phyloP scores from a whole-genome alignment of 2,329 filamentous ascomycete genomes.

The Botrytis aclada region DNA sequence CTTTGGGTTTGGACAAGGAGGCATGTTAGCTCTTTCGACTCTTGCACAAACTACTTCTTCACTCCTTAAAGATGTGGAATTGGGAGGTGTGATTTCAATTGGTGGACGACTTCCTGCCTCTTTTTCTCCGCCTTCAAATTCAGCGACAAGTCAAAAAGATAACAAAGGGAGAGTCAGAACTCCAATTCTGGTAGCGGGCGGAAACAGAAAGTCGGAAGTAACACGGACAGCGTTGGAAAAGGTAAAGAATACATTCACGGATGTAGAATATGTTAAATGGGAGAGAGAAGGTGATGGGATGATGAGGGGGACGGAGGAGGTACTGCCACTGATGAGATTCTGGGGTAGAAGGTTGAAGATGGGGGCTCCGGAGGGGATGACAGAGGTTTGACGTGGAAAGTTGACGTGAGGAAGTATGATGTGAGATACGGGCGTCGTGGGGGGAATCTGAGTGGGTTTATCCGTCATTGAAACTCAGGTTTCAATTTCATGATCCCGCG shows the following conservation, averaged over 20 bases:
- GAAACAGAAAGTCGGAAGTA: slow-evolving; percentile 51
- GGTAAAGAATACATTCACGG: slow-evolving; percentile 62
- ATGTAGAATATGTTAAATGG: slow-evolving; percentile 68
- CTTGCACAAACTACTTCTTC: slow-evolving; percentile 27
- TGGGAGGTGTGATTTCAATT: slow-evolving; percentile 60
- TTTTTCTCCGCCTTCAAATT: background rate
- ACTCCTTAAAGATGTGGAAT: slow-evolving; percentile 38
- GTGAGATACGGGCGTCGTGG: background rate
- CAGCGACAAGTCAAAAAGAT: background rate
- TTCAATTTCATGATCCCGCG: background rate
- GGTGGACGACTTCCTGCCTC: slow-evolving; percentile 54
- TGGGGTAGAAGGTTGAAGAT: slow-evolving; percentile 62
- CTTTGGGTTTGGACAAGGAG: slow-evolving; percentile 56
- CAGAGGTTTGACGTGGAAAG: slow-evolving; percentile 42
- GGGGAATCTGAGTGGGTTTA: background rate
- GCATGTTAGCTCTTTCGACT: slow-evolving; percentile 50
- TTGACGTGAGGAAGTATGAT: background rate
- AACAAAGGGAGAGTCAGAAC: slow-evolving; percentile 56
- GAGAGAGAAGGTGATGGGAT: slow-evolving; percentile 71
- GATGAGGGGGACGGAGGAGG: slow-evolving; percentile 81
- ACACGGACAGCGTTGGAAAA: slow-evolving; percentile 61
- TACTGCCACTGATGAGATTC: slow-evolving; percentile 86
- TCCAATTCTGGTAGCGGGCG: slow-evolving; percentile 60
- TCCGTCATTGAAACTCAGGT: background rate
- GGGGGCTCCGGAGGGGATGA: slow-evolving; percentile 51